These are phyloP conservation scores for Sphaerostilbella broomeana DNA, from an alignment of 2,329 filamentous ascomycete species.

Conservation along the genomic window DNA sequence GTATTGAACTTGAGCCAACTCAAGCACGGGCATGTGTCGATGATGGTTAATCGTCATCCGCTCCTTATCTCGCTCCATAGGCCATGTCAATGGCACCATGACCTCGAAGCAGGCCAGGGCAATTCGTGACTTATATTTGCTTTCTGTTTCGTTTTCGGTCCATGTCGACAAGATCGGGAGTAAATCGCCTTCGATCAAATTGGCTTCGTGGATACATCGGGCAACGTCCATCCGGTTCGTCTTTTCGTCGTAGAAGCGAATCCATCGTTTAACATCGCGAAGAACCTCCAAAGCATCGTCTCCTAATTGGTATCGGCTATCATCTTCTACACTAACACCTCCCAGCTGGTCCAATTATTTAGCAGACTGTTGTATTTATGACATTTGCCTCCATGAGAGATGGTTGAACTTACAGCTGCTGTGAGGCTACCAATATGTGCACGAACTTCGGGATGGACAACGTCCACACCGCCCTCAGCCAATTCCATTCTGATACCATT, in stretches of 20 bases:
- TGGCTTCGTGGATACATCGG: conserved; percentile 83
- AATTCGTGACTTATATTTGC: conserved; percentile 69
- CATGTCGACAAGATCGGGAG: conserved; percentile 81
- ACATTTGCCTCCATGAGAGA: too few relatives aligned
- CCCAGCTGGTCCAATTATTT: conserved; percentile 56
- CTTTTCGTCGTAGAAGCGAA: conserved; percentile 90
- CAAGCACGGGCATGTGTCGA: conserved; percentile 81
- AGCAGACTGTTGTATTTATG: conserved; percentile 14
- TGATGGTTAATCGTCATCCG: conserved; percentile 91
- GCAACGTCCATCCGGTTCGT: conserved; percentile 92
- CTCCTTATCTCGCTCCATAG: conserved; percentile 69
- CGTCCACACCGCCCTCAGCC: conserved; percentile 45
- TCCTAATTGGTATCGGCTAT: conserved; percentile 79
- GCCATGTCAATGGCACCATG: conserved; percentile 90
- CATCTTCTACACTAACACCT: conserved; percentile 70
- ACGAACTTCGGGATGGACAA: conserved; percentile 86
- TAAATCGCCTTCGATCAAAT: conserved; percentile 83
- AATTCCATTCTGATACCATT: conserved; percentile 43
- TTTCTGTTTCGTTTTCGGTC: conserved; percentile 65
- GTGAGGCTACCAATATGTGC: conserved; percentile 91
- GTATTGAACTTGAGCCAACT: conserved; percentile 81
- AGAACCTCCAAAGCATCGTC: conserved; percentile 89
- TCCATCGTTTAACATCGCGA: conserved; percentile 90
- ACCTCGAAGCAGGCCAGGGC: conserved; percentile 84
- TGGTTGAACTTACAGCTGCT: conserved; percentile 63